These are phyloP conservation scores for Cylindrotheca closterium DNA, from an alignment of 108 stramenopile genomes.

Conservation along the genomic window DNA sequence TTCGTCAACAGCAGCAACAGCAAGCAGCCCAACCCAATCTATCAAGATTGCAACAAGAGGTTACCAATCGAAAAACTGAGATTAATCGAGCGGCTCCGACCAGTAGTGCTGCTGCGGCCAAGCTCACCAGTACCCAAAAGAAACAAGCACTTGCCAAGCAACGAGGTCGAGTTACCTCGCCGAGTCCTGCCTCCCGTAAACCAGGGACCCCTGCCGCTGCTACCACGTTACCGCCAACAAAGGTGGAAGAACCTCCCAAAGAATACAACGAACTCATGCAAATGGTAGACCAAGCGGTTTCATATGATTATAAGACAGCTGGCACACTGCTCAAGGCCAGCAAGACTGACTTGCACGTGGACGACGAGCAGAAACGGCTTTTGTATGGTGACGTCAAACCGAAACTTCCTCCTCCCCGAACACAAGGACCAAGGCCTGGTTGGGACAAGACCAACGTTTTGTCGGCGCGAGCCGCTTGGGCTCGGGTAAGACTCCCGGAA, in stretches of 20 bases:
- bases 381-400: slow-evolving; percentile 45
- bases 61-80: slow-evolving; percentile 32
- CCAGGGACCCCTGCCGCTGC: slow-evolving; percentile 7
- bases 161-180: slow-evolving; percentile 3
- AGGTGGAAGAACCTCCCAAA: slow-evolving; percentile 31
- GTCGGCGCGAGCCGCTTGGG: slow-evolving; percentile 72
- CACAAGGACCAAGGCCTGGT: slow-evolving; percentile 39
- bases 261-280: slow-evolving; percentile 76
- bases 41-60: slow-evolving; percentile 26
- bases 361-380: slow-evolving; percentile 60
- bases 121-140: slow-evolving; percentile 3
- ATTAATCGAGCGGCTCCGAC: neutral
- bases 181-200: slow-evolving; percentile 7
- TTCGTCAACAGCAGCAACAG: slow-evolving; percentile 3
- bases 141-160: slow-evolving; percentile 12
- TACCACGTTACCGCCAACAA: slow-evolving; percentile 16
- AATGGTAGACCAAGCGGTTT: slow-evolving; percentile 70
- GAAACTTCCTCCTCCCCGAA: slow-evolving; percentile 3
- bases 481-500: slow-evolving; percentile 62
- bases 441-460: slow-evolving; percentile 69
- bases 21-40: slow-evolving; percentile 12
- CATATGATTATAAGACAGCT: slow-evolving; percentile 62
- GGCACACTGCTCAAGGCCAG: slow-evolving; percentile 47
- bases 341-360: slow-evolving; percentile 33
- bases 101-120: slow-evolving; percentile 6